Evolutionary conservation across 768 basidiomycete species (phyloP).

Genomic region (Termitomyces sp.): DNA sequence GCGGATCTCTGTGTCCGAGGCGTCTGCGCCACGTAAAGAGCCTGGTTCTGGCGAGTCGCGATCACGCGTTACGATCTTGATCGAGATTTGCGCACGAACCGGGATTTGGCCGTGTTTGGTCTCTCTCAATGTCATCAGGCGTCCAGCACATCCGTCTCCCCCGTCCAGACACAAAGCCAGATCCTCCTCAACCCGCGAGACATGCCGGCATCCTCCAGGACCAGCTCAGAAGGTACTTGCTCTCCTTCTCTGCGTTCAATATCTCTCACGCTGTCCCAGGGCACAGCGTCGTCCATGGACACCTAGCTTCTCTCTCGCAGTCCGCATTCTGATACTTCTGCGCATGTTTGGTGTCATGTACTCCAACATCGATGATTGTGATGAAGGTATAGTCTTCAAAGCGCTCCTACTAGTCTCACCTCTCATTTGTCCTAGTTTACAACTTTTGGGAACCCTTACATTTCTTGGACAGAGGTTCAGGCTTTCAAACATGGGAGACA

Average conservation of each 20-base stretch:
- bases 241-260: not conserved
- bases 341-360: constrained; percentile 91
- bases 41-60: not conserved
- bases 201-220: constrained; percentile 76
- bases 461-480: constrained; percentile 78
- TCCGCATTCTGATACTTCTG: constrained; percentile 77
- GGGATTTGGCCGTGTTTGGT: constrained; percentile 10
- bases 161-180: constrained; percentile 27
- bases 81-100: constrained; percentile 12
- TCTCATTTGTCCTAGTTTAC: constrained; percentile 55
- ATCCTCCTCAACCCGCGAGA: constrained; percentile 28
- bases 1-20: constrained; percentile 2
- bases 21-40: constrained; percentile 12
- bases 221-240: constrained; percentile 61
- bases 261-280: constrained; percentile 26
- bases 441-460: constrained; percentile 99
- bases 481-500: constrained; percentile 98
- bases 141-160: constrained; percentile 47
- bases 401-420: not conserved
- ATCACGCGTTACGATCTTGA: constrained; percentile 3
- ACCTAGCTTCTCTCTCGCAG: constrained; percentile 78
- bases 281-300: constrained; percentile 76
- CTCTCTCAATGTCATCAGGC: constrained; percentile 24
- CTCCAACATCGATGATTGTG: constrained; percentile 90
- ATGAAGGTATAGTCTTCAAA: constrained; percentile 64